Conservation (phyloP, 2,329 filamentous ascomycete species). For the Blastomyces parvus region DNA sequence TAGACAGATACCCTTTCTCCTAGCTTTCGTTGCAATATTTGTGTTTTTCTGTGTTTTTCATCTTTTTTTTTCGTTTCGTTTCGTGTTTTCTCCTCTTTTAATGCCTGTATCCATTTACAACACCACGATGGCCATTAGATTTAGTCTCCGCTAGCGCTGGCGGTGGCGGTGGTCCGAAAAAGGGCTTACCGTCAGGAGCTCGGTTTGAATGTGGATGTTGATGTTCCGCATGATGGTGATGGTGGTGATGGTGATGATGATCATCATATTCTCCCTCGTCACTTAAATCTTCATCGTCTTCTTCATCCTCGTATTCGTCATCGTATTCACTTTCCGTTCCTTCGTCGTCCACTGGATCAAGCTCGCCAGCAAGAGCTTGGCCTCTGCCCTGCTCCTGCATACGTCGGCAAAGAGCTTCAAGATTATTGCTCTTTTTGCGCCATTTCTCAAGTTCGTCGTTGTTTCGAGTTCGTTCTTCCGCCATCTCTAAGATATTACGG, state of each 20-base stretch:
- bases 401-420: constrained; percentile 87
- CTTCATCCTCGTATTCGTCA: constrained; percentile 50
- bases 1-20: background rate
- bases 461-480: constrained; percentile 73
- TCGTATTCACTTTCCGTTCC: constrained; percentile 44
- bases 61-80: constrained; percentile 1
- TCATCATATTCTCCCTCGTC: constrained; percentile 55
- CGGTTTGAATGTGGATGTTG: constrained; percentile 31
- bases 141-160: constrained; percentile 41
- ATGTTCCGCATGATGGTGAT: constrained; percentile 50
- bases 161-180: constrained; percentile 43
- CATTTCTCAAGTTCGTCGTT: constrained; percentile 69
- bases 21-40: background rate
- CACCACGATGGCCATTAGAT: constrained; percentile 36
- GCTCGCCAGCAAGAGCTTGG: constrained; percentile 52
- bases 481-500: constrained; percentile 94
- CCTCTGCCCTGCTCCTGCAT: constrained; percentile 93
- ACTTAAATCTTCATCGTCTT: constrained; percentile 51
- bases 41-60: constrained; percentile 1
- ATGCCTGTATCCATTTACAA: constrained; percentile 37
- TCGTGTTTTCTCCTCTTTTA: constrained; percentile 9
- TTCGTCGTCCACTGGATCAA: constrained; percentile 44
- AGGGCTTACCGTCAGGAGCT: constrained; percentile 30
- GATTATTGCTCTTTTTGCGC: constrained; percentile 76
- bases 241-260: constrained; percentile 54